A percentile compares a stretch with the other conserved stretches of the same genome.
Conservation (phyloP, 139 green algal species). For the Tetradesmus obliquus region DNA sequence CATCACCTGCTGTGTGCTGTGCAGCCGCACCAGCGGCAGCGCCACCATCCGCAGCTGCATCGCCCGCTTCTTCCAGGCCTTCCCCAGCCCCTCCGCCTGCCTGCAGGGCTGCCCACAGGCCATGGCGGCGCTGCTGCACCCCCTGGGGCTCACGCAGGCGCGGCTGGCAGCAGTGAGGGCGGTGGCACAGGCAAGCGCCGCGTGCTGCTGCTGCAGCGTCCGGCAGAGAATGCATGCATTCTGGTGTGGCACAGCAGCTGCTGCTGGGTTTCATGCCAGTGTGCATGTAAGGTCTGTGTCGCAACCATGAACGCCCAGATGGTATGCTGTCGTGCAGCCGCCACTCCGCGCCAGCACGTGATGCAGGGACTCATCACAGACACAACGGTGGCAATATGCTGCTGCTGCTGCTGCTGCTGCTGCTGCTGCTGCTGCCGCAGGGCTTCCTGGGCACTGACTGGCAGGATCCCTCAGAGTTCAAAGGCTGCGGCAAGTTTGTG, state of each 20-base stretch:
- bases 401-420: not conserved
- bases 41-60: slow-evolving; percentile 49
- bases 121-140: slow-evolving; percentile 37
- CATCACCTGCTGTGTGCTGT: slow-evolving; percentile 59
- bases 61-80: slow-evolving; percentile 50
- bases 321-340: too few species aligned
- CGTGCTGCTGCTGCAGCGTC: not conserved
- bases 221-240: not conserved
- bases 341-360: too few species aligned
- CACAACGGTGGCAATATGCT: not conserved
- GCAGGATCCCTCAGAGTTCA: slow-evolving; percentile 60
- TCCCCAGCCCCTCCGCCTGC: slow-evolving; percentile 52
- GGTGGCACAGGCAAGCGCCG: not conserved
- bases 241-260: not conserved
- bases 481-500: slow-evolving; percentile 67
- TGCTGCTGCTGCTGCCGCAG: not conserved
- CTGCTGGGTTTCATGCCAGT: not conserved
- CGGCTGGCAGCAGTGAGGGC: slow-evolving; percentile 1
- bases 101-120: slow-evolving; percentile 42
- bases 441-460: slow-evolving; percentile 63
- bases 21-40: slow-evolving; percentile 65
- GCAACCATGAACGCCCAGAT: not conserved
- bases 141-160: slow-evolving; percentile 59
- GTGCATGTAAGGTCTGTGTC: not conserved
- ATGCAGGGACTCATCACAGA: too few species aligned